These are phyloP conservation scores for Chenopodium quinoa DNA, from an alignment of 148 eudicot species.

Conservation along the genomic window DNA sequence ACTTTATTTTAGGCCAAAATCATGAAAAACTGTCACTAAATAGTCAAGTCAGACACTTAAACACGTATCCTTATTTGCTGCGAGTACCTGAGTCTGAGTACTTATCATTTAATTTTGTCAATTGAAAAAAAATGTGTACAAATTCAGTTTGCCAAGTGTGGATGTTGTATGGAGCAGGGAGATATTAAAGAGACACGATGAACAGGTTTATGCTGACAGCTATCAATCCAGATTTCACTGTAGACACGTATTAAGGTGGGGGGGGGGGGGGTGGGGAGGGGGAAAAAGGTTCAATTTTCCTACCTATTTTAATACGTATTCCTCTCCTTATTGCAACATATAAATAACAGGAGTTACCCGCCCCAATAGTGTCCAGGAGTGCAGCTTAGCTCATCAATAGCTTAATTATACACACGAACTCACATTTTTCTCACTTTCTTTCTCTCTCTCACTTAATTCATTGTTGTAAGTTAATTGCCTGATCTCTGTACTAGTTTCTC, in stretches of 20 bases:
- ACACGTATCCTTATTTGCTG: not conserved
- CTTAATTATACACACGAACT: not conserved
- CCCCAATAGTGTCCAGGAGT: not conserved
- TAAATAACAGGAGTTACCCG: conserved; percentile 22
- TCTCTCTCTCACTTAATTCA: not conserved
- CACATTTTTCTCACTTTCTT: not conserved
- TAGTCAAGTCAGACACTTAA: not conserved
- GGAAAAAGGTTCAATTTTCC: not conserved
- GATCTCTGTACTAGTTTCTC: not conserved
- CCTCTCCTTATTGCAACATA: conserved; percentile 6
- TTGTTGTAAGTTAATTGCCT: not conserved
- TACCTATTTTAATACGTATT: not conserved
- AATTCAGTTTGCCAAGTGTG: conserved; percentile 33
- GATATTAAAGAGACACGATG: conserved; percentile 36
- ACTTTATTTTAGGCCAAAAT: not conserved
- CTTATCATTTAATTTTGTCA: not conserved
- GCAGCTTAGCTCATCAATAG: conserved; percentile 4
- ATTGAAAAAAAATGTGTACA: not conserved
- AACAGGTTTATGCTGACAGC: conserved; percentile 43
- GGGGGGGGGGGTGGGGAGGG: too few relatives aligned
- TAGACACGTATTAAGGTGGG: conserved; percentile 40
- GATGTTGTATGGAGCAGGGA: conserved; percentile 20
- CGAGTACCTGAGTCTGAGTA: not conserved
- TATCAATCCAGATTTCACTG: conserved; percentile 31
- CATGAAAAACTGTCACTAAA: not conserved